A percentile compares a stretch with the other conserved stretches of the same genome.
Evolutionary conservation across 495 filamentous ascomycete species (phyloP).

Genomic region (Barbatosphaeria neglecta): DNA sequence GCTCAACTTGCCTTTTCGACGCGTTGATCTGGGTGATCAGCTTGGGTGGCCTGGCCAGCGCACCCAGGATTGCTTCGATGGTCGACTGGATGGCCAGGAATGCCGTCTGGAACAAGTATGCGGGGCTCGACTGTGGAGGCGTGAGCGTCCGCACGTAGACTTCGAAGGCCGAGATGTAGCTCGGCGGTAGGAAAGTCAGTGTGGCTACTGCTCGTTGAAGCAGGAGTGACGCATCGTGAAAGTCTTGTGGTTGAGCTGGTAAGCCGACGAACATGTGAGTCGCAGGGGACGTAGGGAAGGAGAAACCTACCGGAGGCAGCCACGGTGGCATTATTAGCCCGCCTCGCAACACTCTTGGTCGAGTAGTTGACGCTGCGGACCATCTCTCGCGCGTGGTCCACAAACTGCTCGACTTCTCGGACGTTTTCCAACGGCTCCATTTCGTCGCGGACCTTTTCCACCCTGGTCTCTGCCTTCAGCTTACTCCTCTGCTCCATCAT

Average conservation of each 20-base stretch:
- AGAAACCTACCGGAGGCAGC: slow-evolving; percentile 38
- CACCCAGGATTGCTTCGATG: slow-evolving; percentile 64
- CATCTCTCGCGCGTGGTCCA: slow-evolving; percentile 77
- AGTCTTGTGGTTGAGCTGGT: slow-evolving; percentile 35
- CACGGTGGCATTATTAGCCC: slow-evolving; percentile 48
- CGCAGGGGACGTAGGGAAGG: slow-evolving; percentile 14
- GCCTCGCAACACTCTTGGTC: slow-evolving; percentile 66
- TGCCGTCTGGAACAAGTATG: slow-evolving; percentile 57
- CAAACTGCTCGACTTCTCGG: slow-evolving; percentile 86
- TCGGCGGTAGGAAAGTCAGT: slow-evolving; percentile 52
- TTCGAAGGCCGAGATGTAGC: slow-evolving; percentile 59
- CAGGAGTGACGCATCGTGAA: slow-evolving; percentile 55
- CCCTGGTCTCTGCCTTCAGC: slow-evolving; percentile 69
- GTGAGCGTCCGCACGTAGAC: slow-evolving; percentile 56
- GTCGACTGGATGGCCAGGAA: slow-evolving; percentile 68
- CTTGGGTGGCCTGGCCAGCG: slow-evolving; percentile 69
- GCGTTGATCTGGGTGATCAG: slow-evolving; percentile 60
- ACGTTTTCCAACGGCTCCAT: slow-evolving; percentile 74
- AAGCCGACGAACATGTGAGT: slow-evolving; percentile 20
- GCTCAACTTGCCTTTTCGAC: slow-evolving; percentile 57
- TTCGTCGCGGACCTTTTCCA: slow-evolving; percentile 80
- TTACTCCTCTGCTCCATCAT: slow-evolving; percentile 82
- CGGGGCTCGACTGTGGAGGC: slow-evolving; percentile 63
- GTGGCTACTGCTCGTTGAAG: slow-evolving; percentile 46
- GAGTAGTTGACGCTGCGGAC: slow-evolving; percentile 73